Evolutionary conservation across 2,329 filamentous ascomycete genomes (phyloP).

Genomic region (Aphanoascus verrucosus): DNA sequence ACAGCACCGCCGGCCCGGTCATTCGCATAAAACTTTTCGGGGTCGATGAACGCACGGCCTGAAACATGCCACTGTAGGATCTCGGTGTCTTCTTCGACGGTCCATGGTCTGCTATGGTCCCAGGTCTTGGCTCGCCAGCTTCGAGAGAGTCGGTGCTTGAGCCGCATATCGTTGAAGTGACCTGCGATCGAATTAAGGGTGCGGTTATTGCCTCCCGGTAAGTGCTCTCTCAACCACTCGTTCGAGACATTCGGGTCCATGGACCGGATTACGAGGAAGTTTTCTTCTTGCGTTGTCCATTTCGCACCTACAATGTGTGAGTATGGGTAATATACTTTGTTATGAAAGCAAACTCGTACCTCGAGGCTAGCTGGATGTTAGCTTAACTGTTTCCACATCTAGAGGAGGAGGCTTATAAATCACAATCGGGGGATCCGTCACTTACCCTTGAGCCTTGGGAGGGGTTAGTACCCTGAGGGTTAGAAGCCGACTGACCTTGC

Average conservation of each 20-base stretch:
- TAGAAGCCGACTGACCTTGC: too few species aligned
- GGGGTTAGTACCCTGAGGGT: background rate
- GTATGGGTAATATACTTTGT: background rate
- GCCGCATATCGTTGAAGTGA: constrained; percentile 15
- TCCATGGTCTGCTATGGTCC: constrained; percentile 11
- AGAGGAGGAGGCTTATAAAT: background rate
- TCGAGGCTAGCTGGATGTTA: background rate
- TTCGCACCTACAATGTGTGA: background rate
- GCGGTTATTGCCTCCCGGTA: constrained; percentile 11
- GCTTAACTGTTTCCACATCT: background rate
- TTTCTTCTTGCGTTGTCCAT: constrained; percentile 16
- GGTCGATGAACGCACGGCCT: constrained; percentile 13
- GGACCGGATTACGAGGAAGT: constrained; percentile 14
- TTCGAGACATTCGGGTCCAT: constrained; percentile 12
- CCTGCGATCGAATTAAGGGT: constrained; percentile 11
- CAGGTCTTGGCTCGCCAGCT: constrained; percentile 14
- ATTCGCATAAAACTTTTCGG: constrained; percentile 13
- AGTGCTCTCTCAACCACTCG: constrained; percentile 13
- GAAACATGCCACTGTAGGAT: constrained; percentile 17
- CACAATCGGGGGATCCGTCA: background rate
- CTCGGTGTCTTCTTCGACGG: constrained; percentile 16
- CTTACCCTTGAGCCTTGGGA: background rate
- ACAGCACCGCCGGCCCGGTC: constrained; percentile 15
- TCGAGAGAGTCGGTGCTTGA: constrained; percentile 7
- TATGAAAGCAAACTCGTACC: background rate